phyloP scores from a whole-genome alignment of 2,329 filamentous ascomycete species.

The Pseudogymnoascus sp. region DNA sequence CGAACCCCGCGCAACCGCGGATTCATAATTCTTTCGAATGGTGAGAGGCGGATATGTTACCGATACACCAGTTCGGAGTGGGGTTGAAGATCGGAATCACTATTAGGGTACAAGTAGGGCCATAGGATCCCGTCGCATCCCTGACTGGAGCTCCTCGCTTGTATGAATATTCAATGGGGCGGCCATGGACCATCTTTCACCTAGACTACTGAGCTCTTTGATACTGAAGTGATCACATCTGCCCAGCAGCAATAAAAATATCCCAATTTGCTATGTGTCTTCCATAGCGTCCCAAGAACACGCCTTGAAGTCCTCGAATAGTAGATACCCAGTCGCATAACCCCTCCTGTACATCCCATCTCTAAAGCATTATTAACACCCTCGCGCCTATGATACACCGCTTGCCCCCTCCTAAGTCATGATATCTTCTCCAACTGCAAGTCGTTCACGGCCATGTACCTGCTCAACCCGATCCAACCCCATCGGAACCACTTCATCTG shows the following conservation, averaged over 20 bases:
- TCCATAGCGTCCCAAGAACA: background rate
- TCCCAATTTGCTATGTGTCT: background rate
- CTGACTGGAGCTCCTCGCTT: background rate
- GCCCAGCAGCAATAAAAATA: background rate
- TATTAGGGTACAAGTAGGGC: background rate
- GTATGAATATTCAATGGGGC: slow-evolving; percentile 2
- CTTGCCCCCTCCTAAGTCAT: slow-evolving; percentile 9
- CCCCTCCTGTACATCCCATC: background rate
- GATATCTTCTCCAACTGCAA: slow-evolving; percentile 50
- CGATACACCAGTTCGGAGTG: slow-evolving; percentile 7
- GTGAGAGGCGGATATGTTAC: slow-evolving; percentile 7
- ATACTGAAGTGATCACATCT: background rate
- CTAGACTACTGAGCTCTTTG: background rate
- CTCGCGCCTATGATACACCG: background rate
- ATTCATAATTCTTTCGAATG: slow-evolving; percentile 2
- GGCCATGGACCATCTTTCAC: background rate
- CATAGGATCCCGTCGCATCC: background rate
- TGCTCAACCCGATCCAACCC: slow-evolving; percentile 82
- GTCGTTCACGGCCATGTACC: slow-evolving; percentile 96
- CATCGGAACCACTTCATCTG: slow-evolving; percentile 99
- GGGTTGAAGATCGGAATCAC: background rate
- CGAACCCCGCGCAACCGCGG: slow-evolving; percentile 6
- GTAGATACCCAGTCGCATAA: background rate
- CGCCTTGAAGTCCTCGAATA: background rate
- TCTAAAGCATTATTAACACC: slow-evolving; percentile 4